phyloP scores from a whole-genome alignment of 192 early-diverging fungal species.

The Coemansia sp. region DNA sequence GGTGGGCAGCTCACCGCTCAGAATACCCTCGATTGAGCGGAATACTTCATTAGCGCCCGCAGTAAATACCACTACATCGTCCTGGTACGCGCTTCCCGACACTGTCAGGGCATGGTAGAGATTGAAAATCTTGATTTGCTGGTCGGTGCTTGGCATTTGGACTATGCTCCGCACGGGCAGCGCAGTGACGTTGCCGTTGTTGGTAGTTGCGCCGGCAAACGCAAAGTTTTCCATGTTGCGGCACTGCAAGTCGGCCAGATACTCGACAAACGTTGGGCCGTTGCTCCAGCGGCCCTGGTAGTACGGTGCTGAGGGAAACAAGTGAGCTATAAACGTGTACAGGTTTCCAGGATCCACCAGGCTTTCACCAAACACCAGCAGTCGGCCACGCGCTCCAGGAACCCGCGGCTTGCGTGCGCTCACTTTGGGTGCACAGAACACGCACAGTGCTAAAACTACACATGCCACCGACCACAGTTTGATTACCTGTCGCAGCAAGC shows the following conservation, averaged over 20 bases:
- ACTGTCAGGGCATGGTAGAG: conserved; percentile 45
- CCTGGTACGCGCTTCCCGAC: conserved; percentile 38
- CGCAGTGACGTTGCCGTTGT: conserved; percentile 50
- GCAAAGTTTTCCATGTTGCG: conserved; percentile 52
- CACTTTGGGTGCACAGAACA: neutral
- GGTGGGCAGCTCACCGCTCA: conserved; percentile 26
- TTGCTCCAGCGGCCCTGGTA: conserved; percentile 55
- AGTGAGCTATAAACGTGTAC: conserved; percentile 46
- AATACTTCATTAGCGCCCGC: conserved; percentile 52
- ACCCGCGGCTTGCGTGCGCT: conserved; percentile 43
- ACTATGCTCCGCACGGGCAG: conserved; percentile 45
- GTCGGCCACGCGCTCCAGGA: conserved; percentile 42
- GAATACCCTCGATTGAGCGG: conserved; percentile 47
- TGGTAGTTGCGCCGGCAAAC: conserved; percentile 50
- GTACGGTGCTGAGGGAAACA: conserved; percentile 50
- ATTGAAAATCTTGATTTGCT: conserved; percentile 52
- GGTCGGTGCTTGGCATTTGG: conserved; percentile 51
- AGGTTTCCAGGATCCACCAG: conserved; percentile 51
- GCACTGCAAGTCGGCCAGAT: conserved; percentile 47
- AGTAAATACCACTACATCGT: conserved; percentile 49
- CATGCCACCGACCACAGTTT: neutral
- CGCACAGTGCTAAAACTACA: neutral
- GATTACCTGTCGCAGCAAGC: neutral
- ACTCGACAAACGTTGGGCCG: conserved; percentile 53
- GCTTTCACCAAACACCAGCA: conserved; percentile 53